Evolutionary conservation across 495 filamentous ascomycete species (phyloP), one percentile per base, ranked within the genome.

Genomic region (Trichoderma gamsii): DNA sequence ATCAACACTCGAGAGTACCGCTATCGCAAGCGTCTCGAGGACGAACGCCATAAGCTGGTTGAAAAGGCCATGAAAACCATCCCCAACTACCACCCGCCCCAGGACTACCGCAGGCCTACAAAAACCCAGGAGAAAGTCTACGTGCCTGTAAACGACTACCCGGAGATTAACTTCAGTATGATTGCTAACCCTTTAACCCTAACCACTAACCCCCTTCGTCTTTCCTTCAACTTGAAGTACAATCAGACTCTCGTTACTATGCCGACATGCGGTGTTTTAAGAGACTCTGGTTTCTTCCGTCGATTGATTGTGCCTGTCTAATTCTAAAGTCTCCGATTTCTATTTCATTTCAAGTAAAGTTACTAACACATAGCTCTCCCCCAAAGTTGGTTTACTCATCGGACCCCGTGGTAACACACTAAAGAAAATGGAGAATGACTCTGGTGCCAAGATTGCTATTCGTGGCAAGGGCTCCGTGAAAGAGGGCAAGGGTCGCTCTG

Each of bases 121-220:
- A 99, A 98, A 90, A 97, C 95, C 74, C 93, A 97, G 80, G 95
- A 99, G 87, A 99, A 98, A 86, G 94, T 99, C 88, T 99, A 99
- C 79, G 95, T 99, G 76, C 95, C 95, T 75, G 95, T 99, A 83
- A 98, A 98, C 88, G 96, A 99, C 81, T 99, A 99, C 82, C 96
- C 96, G 85, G 96, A 98, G 81, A 97, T 99, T 91, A 99, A 99
- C 91, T 99, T 98, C 92, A 98, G 95, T 99, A 97, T 91, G 93
- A 94, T 93, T 90, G 89, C 92, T 96, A 96, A 96, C 92, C 93
- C 91, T 92, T 89, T 91, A 89, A 91, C 88, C 79, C 81, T 87
- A 86, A 84, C 61, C 59, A 65, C 80, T 81, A 80, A 79, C 66
- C 41, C 70, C 46, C 52, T 13, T 27, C 41, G 38, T 41, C 66